These are phyloP conservation scores for Evansstolkia leycettana DNA, from an alignment of 495 filamentous ascomycete genomes.

Conservation along the genomic window DNA sequence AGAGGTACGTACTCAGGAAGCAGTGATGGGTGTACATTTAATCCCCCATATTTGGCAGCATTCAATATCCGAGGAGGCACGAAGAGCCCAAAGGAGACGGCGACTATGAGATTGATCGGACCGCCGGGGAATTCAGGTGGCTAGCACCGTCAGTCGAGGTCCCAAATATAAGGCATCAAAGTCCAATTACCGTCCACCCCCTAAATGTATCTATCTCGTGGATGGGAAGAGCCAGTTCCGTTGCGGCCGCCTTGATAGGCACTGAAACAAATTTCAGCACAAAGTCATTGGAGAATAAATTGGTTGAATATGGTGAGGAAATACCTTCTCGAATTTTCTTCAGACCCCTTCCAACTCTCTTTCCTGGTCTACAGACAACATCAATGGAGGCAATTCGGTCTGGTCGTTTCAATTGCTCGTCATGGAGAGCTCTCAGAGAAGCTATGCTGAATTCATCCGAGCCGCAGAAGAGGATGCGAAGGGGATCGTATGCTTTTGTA, in stretches of 20 bases:
- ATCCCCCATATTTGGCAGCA: slow-evolving; percentile 61
- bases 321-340: slow-evolving; percentile 60
- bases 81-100: slow-evolving; percentile 91
- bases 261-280: slow-evolving; percentile 33
- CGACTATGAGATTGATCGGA: slow-evolving; percentile 70
- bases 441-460: slow-evolving; percentile 84
- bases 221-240: slow-evolving; percentile 47
- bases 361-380: slow-evolving; percentile 71
- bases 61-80: slow-evolving; percentile 67
- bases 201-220: slow-evolving; percentile 71
- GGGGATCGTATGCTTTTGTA: slow-evolving; percentile 40
- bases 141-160: slow-evolving; percentile 24
- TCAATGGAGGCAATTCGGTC: slow-evolving; percentile 67
- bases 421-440: slow-evolving; percentile 59
- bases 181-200: slow-evolving; percentile 54
- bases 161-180: slow-evolving; percentile 1
- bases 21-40: slow-evolving; percentile 92
- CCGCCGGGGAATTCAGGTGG: slow-evolving; percentile 39
- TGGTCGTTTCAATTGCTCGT: slow-evolving; percentile 40
- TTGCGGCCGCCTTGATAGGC: slow-evolving; percentile 58
- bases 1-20: slow-evolving; percentile 57
- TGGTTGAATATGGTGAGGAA: too few species aligned
- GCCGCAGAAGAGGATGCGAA: slow-evolving; percentile 91
- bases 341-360: slow-evolving; percentile 58
- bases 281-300: slow-evolving; percentile 1